These are phyloP conservation scores for Omphalotus olearius DNA, from an alignment of 1,284 basidiomycete species.

Conservation along the genomic window DNA sequence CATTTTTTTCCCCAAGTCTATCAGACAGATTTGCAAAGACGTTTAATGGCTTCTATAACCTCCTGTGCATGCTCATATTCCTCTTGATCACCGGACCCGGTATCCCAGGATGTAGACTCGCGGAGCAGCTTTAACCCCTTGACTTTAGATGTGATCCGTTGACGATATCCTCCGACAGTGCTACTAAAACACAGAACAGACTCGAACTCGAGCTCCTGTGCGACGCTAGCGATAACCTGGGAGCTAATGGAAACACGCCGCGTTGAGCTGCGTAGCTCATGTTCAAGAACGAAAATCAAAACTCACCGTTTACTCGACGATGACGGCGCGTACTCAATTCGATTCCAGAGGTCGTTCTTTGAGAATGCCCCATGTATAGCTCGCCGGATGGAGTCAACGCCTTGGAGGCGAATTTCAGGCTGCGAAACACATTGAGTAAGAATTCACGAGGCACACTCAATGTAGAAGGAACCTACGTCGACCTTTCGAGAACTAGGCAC, in stretches of 20 bases:
- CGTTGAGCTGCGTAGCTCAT: not conserved
- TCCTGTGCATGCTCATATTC: constrained; percentile 10
- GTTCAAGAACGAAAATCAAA: not conserved
- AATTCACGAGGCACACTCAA: not conserved
- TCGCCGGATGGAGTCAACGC: constrained; percentile 2
- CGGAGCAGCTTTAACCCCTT: not conserved
- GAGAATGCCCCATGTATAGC: constrained; percentile 2
- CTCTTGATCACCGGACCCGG: not conserved
- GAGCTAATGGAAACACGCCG: not conserved
- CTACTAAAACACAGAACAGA: constrained; percentile 7
- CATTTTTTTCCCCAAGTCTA: too few relatives aligned
- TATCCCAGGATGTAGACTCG: not conserved
- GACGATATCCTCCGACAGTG: constrained; percentile 8
- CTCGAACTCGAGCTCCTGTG: constrained; percentile 10
- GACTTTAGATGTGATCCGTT: not conserved
- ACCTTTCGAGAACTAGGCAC: constrained; percentile 5
- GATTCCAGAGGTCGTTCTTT: constrained; percentile 3
- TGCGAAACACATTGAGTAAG: not conserved
- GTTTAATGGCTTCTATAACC: not conserved
- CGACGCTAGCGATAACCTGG: not conserved
- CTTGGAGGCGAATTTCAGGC: not conserved
- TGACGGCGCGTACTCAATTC: not conserved
- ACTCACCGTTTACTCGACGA: constrained; percentile 1
- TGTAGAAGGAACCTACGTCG: not conserved
- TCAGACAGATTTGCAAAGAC: not conserved